Conservation (phyloP, 176 grass and related monocot species). For the sorghum (Sorghum bicolor) region DNA sequence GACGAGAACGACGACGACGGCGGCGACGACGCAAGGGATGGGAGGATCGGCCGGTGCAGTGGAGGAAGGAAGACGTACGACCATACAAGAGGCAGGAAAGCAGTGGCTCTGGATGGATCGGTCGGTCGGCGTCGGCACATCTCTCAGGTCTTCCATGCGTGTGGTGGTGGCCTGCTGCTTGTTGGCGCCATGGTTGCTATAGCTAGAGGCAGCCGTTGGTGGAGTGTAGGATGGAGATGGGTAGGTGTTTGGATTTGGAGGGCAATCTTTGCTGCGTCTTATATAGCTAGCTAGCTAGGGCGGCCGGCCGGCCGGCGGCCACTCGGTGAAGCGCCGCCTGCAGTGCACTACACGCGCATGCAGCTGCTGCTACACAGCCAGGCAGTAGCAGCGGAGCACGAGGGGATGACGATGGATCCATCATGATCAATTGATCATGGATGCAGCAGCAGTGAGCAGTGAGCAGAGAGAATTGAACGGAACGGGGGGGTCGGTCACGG, state of each 20-base stretch:
- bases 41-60: not conserved
- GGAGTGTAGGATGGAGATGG: slow-evolving; percentile 18
- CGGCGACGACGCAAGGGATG: no score
- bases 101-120: not conserved
- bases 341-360: not conserved
- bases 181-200: slow-evolving; percentile 6
- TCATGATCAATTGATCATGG: no score
- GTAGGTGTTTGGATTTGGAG: not conserved
- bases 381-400: not conserved
- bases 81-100: not conserved
- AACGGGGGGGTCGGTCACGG: not conserved
- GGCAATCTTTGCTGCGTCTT: not conserved
- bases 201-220: not conserved
- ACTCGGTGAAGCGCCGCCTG: not conserved
- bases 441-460: not conserved
- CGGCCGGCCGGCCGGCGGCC: not conserved
- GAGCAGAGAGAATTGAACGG: not conserved
- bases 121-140: no score
- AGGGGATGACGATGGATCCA: not conserved
- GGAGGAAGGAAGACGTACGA: not conserved
- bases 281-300: slow-evolving; percentile 47
- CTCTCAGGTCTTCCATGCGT: not conserved
- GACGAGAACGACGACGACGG: no score
- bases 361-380: not conserved
- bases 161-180: not conserved